These are phyloP conservation scores for Sporothrix brunneoviolacea DNA, from an alignment of 2,329 filamentous ascomycete genomes.

Conservation along the genomic window DNA sequence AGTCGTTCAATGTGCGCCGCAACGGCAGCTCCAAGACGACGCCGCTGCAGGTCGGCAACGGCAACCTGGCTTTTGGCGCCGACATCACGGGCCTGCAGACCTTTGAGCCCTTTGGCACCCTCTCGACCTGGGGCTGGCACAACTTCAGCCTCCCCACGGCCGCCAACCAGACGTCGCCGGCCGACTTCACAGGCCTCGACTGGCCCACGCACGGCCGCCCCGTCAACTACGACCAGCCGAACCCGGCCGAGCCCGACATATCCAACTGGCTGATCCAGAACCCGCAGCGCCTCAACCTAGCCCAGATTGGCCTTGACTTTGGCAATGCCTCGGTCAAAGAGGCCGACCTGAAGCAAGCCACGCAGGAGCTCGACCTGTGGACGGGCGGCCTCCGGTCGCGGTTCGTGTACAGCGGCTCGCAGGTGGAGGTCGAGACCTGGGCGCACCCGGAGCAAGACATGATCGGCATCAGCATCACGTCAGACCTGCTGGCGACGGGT, in stretches of 20 bases:
- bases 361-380: slow-evolving; percentile 43
- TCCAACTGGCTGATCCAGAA: slow-evolving; percentile 40
- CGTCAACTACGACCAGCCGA: slow-evolving; percentile 36
- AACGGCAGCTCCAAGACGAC: slow-evolving; percentile 43
- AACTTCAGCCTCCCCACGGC: slow-evolving; percentile 42
- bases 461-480: slow-evolving; percentile 37
- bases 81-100: slow-evolving; percentile 42
- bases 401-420: slow-evolving; percentile 34
- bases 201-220: slow-evolving; percentile 38
- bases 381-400: slow-evolving; percentile 37
- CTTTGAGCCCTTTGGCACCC: slow-evolving; percentile 39
- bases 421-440: slow-evolving; percentile 37
- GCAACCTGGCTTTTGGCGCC: slow-evolving; percentile 42
- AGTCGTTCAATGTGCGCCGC: slow-evolving; percentile 39
- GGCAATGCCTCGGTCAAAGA: slow-evolving; percentile 33
- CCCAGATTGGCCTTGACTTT: slow-evolving; percentile 41
- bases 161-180: slow-evolving; percentile 28
- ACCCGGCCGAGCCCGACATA: slow-evolving; percentile 34
- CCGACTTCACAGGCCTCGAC: slow-evolving; percentile 35
- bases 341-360: slow-evolving; percentile 31
- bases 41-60: slow-evolving; percentile 45
- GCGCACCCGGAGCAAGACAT: slow-evolving; percentile 40
- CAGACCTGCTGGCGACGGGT: slow-evolving; percentile 31
- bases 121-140: slow-evolving; percentile 45
- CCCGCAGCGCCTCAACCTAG: slow-evolving; percentile 45